These are phyloP conservation scores for Apophysomyces trapeziformis DNA, from an alignment of 371 early-diverging fungal species.

Conservation along the genomic window DNA sequence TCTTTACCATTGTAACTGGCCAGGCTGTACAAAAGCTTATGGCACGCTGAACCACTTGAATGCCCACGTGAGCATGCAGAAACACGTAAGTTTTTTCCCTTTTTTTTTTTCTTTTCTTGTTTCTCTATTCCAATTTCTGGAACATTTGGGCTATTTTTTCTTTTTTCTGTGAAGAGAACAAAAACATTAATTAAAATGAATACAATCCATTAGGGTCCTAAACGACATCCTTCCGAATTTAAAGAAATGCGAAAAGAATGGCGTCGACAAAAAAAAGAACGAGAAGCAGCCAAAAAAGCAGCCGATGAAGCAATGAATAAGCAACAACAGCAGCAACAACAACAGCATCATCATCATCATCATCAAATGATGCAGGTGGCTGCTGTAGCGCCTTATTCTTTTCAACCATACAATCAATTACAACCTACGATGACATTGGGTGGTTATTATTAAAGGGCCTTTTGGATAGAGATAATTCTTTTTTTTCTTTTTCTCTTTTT, in stretches of 20 bases:
- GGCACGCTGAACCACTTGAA: conserved; percentile 78
- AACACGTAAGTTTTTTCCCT: conserved; percentile 53
- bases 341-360: conserved; percentile 11
- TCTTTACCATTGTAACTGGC: conserved; percentile 67
- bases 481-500: conserved; percentile 10
- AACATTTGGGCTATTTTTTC: conserved; percentile 2
- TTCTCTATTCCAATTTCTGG: not conserved
- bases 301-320: conserved; percentile 43
- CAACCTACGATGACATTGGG: conserved; percentile 19
- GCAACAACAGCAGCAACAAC: conserved; percentile 22
- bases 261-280: conserved; percentile 56
- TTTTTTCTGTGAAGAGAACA: not conserved
- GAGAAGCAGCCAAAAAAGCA: conserved; percentile 41
- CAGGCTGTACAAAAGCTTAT: conserved; percentile 68
- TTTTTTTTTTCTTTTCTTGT: too few relatives aligned
- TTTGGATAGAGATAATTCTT: not conserved
- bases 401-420: conserved; percentile 22
- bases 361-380: conserved; percentile 19
- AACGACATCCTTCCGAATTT: conserved; percentile 60
- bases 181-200: not conserved
- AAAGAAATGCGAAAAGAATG: conserved; percentile 65
- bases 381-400: conserved; percentile 15
- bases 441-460: conserved; percentile 16
- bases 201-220: conserved; percentile 33
- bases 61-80: conserved; percentile 76